These are phyloP conservation scores for Rachicladosporium sp. DNA, from an alignment of 2,329 filamentous ascomycete species.

Conservation along the genomic window DNA sequence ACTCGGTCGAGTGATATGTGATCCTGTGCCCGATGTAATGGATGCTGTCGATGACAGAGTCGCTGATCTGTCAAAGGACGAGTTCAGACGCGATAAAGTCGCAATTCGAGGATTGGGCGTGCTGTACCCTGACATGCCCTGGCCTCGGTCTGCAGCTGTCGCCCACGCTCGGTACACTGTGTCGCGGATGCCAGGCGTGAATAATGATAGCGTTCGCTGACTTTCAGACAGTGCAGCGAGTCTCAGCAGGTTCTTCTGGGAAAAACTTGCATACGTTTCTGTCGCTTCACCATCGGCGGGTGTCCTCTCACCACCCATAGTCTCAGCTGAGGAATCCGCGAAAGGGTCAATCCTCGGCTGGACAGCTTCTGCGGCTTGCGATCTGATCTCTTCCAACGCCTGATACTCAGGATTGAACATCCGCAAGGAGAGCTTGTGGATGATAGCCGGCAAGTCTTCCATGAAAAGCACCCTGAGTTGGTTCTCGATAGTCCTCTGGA, in stretches of 20 bases:
- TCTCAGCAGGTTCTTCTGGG: conserved; percentile 81
- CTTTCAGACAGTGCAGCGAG: conserved; percentile 75
- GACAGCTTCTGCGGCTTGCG: conserved; percentile 13
- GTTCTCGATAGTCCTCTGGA: conserved; percentile 90
- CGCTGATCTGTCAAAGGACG: conserved; percentile 46
- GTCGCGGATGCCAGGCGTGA: conserved; percentile 81
- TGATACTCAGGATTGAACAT: conserved; percentile 83
- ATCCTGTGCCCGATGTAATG: conserved; percentile 54
- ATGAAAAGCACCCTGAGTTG: conserved; percentile 90
- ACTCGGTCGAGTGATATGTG: conserved; percentile 56
- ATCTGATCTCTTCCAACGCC: conserved; percentile 40
- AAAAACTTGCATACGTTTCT: conserved; percentile 82
- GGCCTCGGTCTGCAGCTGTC: conserved; percentile 58
- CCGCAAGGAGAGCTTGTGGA: conserved; percentile 78
- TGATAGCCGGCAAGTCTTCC: conserved; percentile 93
- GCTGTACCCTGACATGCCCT: conserved; percentile 34
- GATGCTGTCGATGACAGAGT: conserved; percentile 30
- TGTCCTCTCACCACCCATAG: conserved; percentile 65
- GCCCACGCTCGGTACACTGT: conserved; percentile 90
- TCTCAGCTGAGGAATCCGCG: conserved; percentile 33
- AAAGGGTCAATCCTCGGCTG: conserved; percentile 31
- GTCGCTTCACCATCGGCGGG: conserved; percentile 54
- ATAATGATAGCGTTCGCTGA: conserved; percentile 79
- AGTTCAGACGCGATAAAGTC: conserved; percentile 35
- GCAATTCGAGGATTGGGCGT: conserved; percentile 31